Evolutionary conservation across 306 rosid species (phyloP).

Genomic region (Begonia peltatifolia): DNA sequence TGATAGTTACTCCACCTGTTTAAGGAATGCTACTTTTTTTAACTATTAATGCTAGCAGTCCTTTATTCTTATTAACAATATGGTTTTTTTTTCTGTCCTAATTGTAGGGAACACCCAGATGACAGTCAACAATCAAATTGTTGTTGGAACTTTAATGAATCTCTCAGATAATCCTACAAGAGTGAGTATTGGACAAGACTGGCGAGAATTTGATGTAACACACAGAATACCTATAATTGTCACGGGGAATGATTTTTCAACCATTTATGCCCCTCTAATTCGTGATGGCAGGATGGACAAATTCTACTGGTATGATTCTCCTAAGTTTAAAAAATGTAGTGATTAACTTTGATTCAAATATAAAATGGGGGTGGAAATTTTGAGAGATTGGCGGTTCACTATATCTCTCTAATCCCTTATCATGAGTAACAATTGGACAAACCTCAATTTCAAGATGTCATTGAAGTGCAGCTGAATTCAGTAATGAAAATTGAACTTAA

Average conservation of each 20-base stretch:
- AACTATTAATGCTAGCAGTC: not conserved
- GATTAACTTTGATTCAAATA: not conserved
- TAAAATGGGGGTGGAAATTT: too few relatives aligned
- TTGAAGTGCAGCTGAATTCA: too few relatives aligned
- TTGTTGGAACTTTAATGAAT: conserved; percentile 93
- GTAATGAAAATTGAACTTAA: too few relatives aligned
- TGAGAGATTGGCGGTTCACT: too few relatives aligned
- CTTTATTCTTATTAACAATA: not conserved
- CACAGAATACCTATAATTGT: conserved; percentile 83
- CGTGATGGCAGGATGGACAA: conserved; percentile 99
- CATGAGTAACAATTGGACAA: too few relatives aligned
- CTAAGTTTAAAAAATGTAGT: conserved; percentile 4
- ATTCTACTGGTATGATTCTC: conserved; percentile 64
- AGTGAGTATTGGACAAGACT: conserved; percentile 86
- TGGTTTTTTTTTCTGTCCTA: conserved; percentile 10
- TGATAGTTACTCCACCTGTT: too few relatives aligned
- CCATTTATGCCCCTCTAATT: conserved; percentile 86
- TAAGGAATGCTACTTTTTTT: not conserved
- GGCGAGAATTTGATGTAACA: conserved; percentile 70
- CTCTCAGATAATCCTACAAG: conserved; percentile 84
- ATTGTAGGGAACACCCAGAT: conserved; percentile 68
- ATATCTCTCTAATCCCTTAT: too few relatives aligned
- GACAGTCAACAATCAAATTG: conserved; percentile 98
- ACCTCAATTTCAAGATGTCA: too few relatives aligned
- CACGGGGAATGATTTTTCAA: conserved; percentile 94